phyloP scores from a whole-genome alignment of 148 eudicot genomes.

The Pharnaceum exiguum region DNA sequence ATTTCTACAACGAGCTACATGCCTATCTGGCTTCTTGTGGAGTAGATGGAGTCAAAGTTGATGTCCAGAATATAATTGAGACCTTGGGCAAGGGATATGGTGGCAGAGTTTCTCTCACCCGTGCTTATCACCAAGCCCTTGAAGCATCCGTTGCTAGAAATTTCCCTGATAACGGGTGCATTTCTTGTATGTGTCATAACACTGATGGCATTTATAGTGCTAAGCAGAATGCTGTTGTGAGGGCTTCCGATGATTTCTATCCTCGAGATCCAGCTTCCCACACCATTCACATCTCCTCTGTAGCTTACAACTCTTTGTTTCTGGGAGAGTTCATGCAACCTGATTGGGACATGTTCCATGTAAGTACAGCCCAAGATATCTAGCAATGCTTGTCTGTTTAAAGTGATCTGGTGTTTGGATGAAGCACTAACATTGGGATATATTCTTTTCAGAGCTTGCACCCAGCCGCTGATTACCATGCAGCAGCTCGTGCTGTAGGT shows the following conservation, averaged over 20 bases:
- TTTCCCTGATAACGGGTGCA: slow-evolving; percentile 86
- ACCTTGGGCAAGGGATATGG: slow-evolving; percentile 97
- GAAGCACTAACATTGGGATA: slow-evolving; percentile 7
- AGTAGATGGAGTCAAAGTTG: slow-evolving; percentile 98
- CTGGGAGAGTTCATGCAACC: slow-evolving; percentile 97
- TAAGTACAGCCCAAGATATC: slow-evolving; percentile 31
- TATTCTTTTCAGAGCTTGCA: slow-evolving; percentile 65
- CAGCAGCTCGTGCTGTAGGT: slow-evolving; percentile 88
- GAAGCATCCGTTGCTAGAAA: slow-evolving; percentile 74
- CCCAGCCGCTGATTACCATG: slow-evolving; percentile 93
- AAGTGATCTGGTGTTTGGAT: neutral
- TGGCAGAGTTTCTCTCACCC: slow-evolving; percentile 83
- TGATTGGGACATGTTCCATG: slow-evolving; percentile 99
- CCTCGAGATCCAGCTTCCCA: slow-evolving; percentile 97
- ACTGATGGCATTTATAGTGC: slow-evolving; percentile 78
- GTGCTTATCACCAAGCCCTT: slow-evolving; percentile 71
- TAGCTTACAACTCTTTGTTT: slow-evolving; percentile 77
- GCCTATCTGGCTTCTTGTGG: slow-evolving; percentile 95
- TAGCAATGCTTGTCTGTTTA: neutral
- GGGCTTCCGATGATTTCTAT: slow-evolving; percentile 94
- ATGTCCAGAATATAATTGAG: slow-evolving; percentile 89
- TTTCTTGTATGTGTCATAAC: slow-evolving; percentile 92
- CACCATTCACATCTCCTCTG: slow-evolving; percentile 87
- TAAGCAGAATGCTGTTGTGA: slow-evolving; percentile 69
- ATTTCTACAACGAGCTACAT: slow-evolving; percentile 93